phyloP scores from a whole-genome alignment of 768 basidiomycete genomes.

The Amylocystis lapponica region DNA sequence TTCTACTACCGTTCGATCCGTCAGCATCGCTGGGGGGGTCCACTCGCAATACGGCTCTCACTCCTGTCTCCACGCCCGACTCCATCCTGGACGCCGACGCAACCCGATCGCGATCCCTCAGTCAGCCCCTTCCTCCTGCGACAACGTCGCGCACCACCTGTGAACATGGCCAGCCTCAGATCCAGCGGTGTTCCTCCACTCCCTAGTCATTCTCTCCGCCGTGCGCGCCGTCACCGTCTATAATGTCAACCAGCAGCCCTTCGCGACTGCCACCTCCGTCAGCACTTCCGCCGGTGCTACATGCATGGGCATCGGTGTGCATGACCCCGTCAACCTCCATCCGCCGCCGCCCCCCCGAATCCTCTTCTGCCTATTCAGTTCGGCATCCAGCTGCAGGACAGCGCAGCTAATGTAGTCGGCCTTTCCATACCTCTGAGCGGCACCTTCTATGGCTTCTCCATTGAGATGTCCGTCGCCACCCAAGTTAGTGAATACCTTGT shows the following conservation, averaged over 20 bases:
- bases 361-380: conserved; percentile 40
- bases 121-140: too few relatives aligned
- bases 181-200: too few relatives aligned
- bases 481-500: conserved; percentile 48
- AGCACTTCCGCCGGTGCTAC: conserved; percentile 30
- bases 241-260: conserved; percentile 11
- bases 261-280: conserved; percentile 11
- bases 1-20: too few relatives aligned
- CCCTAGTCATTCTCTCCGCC: too few relatives aligned
- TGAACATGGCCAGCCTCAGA: too few relatives aligned
- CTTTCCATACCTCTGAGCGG: conserved; percentile 42
- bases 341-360: conserved; percentile 43
- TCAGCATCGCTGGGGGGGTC: too few relatives aligned
- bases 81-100: too few relatives aligned
- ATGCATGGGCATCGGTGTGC: conserved; percentile 44
- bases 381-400: conserved; percentile 32
- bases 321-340: conserved; percentile 43
- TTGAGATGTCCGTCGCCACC: conserved; percentile 69
- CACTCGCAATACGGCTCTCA: too few relatives aligned
- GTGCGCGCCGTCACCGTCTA: conserved; percentile 23
- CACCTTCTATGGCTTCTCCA: conserved; percentile 67
- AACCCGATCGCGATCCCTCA: too few relatives aligned
- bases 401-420: conserved; percentile 15
- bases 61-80: too few relatives aligned
- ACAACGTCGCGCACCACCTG: too few relatives aligned